Conservation (phyloP, 441 rosid genomes). For the Eruca vesicaria region DNA sequence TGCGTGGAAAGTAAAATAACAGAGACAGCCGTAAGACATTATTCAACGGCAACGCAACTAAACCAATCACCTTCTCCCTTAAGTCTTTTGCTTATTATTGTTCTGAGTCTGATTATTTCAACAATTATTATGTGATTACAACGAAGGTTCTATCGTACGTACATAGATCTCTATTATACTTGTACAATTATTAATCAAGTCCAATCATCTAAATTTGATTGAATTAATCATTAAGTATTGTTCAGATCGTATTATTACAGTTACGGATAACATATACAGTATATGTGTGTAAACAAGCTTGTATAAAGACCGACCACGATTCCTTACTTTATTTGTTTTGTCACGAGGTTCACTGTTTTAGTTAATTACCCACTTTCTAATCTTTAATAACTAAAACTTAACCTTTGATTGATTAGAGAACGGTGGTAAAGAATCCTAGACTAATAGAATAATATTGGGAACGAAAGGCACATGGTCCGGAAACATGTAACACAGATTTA, state of each 20-base stretch:
- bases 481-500: not conserved
- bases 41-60: slow-evolving; percentile 21
- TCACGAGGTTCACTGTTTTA: not conserved
- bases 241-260: not conserved
- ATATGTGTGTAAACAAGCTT: not conserved
- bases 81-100: not conserved
- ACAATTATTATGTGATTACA: slow-evolving; percentile 15
- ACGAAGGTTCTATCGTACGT: slow-evolving; percentile 25
- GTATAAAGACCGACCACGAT: not conserved
- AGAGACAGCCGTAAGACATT: slow-evolving; percentile 3
- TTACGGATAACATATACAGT: not conserved
- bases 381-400: not conserved
- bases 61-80: slow-evolving; percentile 12
- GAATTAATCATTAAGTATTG: slow-evolving; percentile 12
- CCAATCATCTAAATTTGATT: not conserved
- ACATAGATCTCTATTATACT: slow-evolving; percentile 5
- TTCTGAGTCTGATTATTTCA: slow-evolving; percentile 9
- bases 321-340: not conserved
- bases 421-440: not conserved
- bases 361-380: not conserved
- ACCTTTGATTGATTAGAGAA: not conserved
- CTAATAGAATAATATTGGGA: not conserved
- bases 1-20: slow-evolving; percentile 11
- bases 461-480: not conserved
- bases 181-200: slow-evolving; percentile 10